Evolutionary conservation across 73 alveolate species (phyloP), one percentile per base, ranked within the genome.

Genomic region (Paramecium pentaurelia): DNA sequence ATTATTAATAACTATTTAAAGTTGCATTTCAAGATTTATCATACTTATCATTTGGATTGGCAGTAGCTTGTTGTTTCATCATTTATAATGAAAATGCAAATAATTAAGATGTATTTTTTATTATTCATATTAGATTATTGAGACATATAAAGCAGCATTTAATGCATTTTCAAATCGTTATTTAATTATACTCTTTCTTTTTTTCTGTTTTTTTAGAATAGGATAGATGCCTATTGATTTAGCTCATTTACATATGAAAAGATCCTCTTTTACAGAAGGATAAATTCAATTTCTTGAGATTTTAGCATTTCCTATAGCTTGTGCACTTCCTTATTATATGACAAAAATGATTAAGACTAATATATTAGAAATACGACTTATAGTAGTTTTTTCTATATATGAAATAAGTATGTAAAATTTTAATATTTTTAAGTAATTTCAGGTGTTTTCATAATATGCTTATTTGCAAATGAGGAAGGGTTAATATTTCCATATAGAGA

Each of bases 401-500:
- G n/a, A 36, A n/a, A 40, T 36, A 36, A 75, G 88, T 75, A 75
- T 10, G 8, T 36, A 0, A 32, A 9, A 36, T 16, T 9, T 6
- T 6, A 2, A 6, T 32, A 36, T 40, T 7, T 32, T 36, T 75
- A 22, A 75, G 88, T 75, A n/a, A 22, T 75, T 1, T 75, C 88
- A n/a, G 40, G 30, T 7, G 59, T 16, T 12, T 16, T 75, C n/a
- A 40, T 75, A 11, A 75, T 75, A 11, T 32, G 22, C 16, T 22
- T 75, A 75, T 36, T 22, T 75, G 14, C 40, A 16, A 22, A 12
- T 14, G 59, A 40, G 10, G 64, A 22, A 37, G 59, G 22, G 5
- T 75, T 75, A 32, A 28, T 12, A 6, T 75, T 75, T 75, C 88
- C 88, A 36, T 75, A 75, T 75, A 75, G 88, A 75, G 88, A 75